Base-by-base conservation (phyloP, 2,329 filamentous ascomycete species). In the Metarhizium guizhouense region DNA sequence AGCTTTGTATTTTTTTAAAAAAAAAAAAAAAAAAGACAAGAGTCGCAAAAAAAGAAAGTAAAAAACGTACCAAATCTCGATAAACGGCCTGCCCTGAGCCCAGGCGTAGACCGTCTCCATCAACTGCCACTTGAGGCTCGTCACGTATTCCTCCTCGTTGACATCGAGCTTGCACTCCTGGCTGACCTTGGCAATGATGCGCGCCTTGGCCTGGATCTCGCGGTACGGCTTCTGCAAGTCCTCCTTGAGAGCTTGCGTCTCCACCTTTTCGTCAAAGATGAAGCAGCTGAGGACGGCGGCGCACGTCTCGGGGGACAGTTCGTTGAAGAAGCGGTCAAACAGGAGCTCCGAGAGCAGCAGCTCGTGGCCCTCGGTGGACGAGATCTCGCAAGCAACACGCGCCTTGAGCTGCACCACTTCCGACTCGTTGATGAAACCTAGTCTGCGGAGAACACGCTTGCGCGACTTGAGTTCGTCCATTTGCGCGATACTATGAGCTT, bases 251-350 rank as follows among this genome's bases (percentile, higher is more conserved):
- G 84, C 80, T 3, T 83, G 76, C 13, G 92, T 85, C 64, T 93
- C 88, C 51, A 89, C 85, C 77, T 95, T 96, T 74, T 99, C 94
- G 67, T 99, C 95, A 63, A 97, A 96, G 61, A 99, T 94, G 74
- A 99, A 97, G 67, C 90, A 92, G 64, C 90, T 95, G 57, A 99
- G 79, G 6, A 92, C 84, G 0, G 93, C 83, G 1, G 94, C 94
- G 64, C 87, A 89, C 61, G 93, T 82, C 70, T 97, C 93, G 0
- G 94, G 91, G 0, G 85, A 85, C 47, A 97, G 76, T 67, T 96
- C 92, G 68, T 97, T 99, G 81, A 99, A 99, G 79, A 96, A 97
- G 43, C 92, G 84, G 70, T 97, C 95, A 72, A 99, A 97, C 0
- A 99, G 81, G 32, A 99, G 79, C 71, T 99, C 94, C 13, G 89